Percentiles rank a stretch among this genome's conserved stretches.
These are phyloP conservation scores for Metschnikowia gelsemii DNA, from an alignment of 805 yeast species.

Conservation along the genomic window DNA sequence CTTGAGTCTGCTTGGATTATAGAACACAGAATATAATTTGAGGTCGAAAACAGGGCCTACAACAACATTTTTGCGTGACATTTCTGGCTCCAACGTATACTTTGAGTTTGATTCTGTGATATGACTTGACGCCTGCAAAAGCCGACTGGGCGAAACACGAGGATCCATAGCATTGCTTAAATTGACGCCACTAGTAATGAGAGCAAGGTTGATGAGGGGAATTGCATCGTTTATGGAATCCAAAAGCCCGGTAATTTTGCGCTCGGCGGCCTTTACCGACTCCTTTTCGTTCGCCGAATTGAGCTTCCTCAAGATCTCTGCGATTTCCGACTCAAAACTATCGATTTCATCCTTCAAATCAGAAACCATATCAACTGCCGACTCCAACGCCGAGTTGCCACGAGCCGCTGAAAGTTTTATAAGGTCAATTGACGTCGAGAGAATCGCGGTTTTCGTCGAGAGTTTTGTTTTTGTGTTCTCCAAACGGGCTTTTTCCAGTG, in stretches of 20 bases:
- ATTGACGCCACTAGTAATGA: slow-evolving; percentile 68
- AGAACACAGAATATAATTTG: slow-evolving; percentile 61
- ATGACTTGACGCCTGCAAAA: slow-evolving; percentile 59
- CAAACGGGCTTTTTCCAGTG: slow-evolving; percentile 47
- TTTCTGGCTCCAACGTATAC: neutral
- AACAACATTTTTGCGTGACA: too few relatives aligned
- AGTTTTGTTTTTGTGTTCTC: slow-evolving; percentile 44
- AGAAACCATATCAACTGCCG: slow-evolving; percentile 53
- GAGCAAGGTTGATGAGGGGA: slow-evolving; percentile 63
- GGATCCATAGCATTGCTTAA: slow-evolving; percentile 49
- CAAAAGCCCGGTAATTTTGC: slow-evolving; percentile 48
- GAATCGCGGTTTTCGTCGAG: slow-evolving; percentile 56
- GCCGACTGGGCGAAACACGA: slow-evolving; percentile 60
- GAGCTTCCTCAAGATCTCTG: slow-evolving; percentile 33
- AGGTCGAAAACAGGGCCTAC: slow-evolving; percentile 64
- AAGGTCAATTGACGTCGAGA: slow-evolving; percentile 66
- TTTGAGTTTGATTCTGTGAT: slow-evolving; percentile 41
- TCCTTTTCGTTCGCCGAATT: slow-evolving; percentile 32
- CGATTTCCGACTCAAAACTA: slow-evolving; percentile 52
- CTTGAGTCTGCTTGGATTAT: slow-evolving; percentile 48
- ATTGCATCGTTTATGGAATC: slow-evolving; percentile 62
- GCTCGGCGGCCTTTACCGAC: slow-evolving; percentile 48
- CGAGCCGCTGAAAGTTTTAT: slow-evolving; percentile 61
- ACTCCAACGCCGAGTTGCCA: slow-evolving; percentile 57
- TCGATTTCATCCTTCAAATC: slow-evolving; percentile 59